Evolutionary conservation across 306 rosid genomes (phyloP).

Genomic region (Prunus davidiana): DNA sequence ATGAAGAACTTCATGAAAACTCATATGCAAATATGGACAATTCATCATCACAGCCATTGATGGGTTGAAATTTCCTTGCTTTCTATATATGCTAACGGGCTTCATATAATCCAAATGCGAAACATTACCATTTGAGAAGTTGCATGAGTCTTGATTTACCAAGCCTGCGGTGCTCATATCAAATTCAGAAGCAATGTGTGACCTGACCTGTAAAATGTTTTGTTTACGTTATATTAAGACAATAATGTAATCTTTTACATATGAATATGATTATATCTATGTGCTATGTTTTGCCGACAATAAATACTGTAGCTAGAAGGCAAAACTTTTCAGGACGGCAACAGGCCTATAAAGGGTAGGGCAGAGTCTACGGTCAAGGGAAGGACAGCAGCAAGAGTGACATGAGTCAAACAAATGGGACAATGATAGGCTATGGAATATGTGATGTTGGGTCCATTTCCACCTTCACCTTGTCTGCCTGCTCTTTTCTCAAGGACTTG

Average conservation of each 20-base stretch:
- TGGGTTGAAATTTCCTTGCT: no score
- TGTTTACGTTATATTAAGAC: neutral
- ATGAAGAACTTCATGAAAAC: neutral
- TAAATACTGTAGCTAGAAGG: neutral
- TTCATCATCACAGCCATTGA: no score
- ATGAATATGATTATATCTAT: neutral
- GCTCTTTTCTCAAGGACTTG: neutral
- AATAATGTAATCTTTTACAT: neutral
- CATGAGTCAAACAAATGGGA: constrained; percentile 23
- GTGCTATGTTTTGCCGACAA: neutral
- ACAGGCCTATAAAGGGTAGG: constrained; percentile 4
- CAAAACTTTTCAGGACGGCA: neutral
- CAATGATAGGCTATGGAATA: constrained; percentile 30
- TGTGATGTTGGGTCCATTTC: constrained; percentile 33
- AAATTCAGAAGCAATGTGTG: neutral
- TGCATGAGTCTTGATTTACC: neutral
- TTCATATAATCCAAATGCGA: neutral
- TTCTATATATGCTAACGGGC: neutral
- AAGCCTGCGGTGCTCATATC: neutral
- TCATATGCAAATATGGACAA: neutral
- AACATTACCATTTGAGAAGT: neutral
- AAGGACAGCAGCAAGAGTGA: constrained; percentile 1
- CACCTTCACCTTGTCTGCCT: constrained; percentile 11
- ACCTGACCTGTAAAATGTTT: neutral
- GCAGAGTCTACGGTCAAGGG: constrained; percentile 17